Base-by-base conservation (phyloP, 176 grass and related monocot species). In the Triticum monococcum region DNA sequence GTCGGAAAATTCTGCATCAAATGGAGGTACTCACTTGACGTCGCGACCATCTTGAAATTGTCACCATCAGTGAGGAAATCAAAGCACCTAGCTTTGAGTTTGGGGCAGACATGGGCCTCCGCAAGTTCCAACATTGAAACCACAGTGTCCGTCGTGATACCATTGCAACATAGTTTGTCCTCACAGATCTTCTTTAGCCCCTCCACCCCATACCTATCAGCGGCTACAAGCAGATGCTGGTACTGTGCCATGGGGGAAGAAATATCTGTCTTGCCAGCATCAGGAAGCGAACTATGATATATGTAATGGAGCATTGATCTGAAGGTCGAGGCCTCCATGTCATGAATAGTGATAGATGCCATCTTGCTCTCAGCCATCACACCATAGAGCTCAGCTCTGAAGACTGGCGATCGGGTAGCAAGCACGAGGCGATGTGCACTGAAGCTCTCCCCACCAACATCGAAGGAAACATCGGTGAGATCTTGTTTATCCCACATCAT, bases 241-340 rank as follows among this genome's bases (percentile, higher is more conserved):
- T 50, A 64, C 9, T 64, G 12, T 1, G 3, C 30, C 36, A 25
- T 3, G 4, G 7, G 2, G 50, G 24, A 33, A 4, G 12, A 61
- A 16, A 16, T 18, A 14, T 74, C 83, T 8, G 0, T 8, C 0
- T 17, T 25, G 10, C 3, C 12, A 8, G 22, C n/a, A 9, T 65
- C 3, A 0, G 85, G 36, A 3, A 35, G 9, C 9, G 8, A 11
- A 60, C 33, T 14, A 22, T 80, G 77, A 23, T 88, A 83, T 18
- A 88, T 77, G 86, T 83, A 88, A 3, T 69, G 12, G 12, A 88
- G 62, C 80, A 88, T 88, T 12, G 25, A 68, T 17, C 16, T 83
- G 62, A 83, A 88, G 8, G 72, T 61, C 4, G 62, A 18, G 0
- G 72, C 80, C 3, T n/a, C 31, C 46, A 83, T 83, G 17, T 77